phyloP scores from a whole-genome alignment of 768 basidiomycete genomes.

The Suillus brevipes region DNA sequence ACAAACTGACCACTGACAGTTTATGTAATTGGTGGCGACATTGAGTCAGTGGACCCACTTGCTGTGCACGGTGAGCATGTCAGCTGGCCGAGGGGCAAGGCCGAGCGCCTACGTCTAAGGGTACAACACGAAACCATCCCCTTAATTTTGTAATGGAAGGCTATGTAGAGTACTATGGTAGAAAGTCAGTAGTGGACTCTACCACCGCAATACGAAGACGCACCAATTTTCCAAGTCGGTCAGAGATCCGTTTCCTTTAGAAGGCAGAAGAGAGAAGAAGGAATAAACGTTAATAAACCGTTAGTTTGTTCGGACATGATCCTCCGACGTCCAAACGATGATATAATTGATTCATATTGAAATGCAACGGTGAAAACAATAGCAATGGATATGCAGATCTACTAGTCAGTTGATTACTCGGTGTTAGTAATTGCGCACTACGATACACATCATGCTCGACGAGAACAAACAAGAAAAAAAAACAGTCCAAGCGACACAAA shows the following conservation, averaged over 20 bases:
- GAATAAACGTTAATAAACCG: background rate
- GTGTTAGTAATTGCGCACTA: too few species aligned
- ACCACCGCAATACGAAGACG: background rate
- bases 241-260: background rate
- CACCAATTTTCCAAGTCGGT: background rate
- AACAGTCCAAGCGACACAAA: background rate
- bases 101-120: background rate
- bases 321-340: background rate
- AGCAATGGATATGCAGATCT: background rate
- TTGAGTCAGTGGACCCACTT: background rate
- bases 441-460: background rate
- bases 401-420: background rate
- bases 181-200: background rate
- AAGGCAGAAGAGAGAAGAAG: background rate
- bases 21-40: background rate
- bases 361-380: background rate
- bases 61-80: background rate
- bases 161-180: background rate
- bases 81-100: background rate
- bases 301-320: background rate
- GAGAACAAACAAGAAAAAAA: constrained; percentile 1
- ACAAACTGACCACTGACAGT: background rate
- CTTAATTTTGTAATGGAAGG: background rate
- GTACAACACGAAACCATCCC: background rate
- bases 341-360: background rate